Evolutionary conservation across 148 eudicot genomes (phyloP).

Genomic region (Rhododendron williamsianum): DNA sequence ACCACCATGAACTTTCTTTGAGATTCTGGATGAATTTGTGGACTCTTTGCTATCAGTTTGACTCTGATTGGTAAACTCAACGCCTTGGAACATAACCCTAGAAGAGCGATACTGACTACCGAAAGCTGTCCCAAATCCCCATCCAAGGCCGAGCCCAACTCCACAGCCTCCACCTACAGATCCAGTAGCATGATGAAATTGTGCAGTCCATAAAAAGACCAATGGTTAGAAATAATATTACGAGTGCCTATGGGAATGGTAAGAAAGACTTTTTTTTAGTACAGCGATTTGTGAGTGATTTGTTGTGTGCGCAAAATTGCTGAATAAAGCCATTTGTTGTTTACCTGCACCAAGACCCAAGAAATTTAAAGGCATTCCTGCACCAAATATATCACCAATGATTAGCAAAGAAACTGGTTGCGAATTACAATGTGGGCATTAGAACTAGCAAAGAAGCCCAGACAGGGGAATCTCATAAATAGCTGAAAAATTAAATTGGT

Average conservation of each 20-base stretch:
- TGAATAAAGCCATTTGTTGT: not conserved
- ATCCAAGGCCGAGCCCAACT: constrained; percentile 74
- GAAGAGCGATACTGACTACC: constrained; percentile 64
- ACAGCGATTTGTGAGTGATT: not conserved
- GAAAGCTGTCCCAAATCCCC: constrained; percentile 78
- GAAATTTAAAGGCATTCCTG: constrained; percentile 70
- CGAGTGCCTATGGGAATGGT: not conserved
- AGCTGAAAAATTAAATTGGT: not conserved
- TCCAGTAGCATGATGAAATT: constrained; percentile 7
- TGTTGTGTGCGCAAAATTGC: not conserved
- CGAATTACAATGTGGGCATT: not conserved
- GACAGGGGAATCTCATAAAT: not conserved
- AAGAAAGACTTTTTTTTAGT: not conserved
- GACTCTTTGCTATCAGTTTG: constrained; percentile 23
- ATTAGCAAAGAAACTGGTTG: constrained; percentile 11
- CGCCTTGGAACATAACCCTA: constrained; percentile 49
- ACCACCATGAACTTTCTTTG: constrained; percentile 19
- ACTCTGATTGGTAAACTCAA: constrained; percentile 30
- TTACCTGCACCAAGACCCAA: constrained; percentile 78
- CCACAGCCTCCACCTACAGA: constrained; percentile 79
- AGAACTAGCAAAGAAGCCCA: constrained; percentile 4
- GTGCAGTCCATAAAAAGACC: not conserved
- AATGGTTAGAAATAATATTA: not conserved
- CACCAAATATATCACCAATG: not conserved
- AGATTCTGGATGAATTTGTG: constrained; percentile 7